Evolutionary conservation across 106 monocot species (phyloP).

Genomic region (Ottelia alismoides): DNA sequence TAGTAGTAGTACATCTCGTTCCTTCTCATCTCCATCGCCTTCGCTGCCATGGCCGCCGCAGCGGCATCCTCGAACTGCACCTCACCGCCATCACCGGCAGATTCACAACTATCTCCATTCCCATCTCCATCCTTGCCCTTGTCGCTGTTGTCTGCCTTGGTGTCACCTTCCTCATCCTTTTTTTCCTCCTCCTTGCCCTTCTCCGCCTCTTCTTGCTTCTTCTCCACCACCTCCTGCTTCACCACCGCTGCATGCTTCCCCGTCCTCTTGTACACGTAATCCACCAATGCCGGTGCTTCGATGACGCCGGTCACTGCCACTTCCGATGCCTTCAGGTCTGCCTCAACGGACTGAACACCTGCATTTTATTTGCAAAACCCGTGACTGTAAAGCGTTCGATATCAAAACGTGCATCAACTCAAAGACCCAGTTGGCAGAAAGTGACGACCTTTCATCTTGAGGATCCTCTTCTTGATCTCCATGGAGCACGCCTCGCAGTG

Average conservation of each 20-base stretch:
- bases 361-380: too few relatives aligned
- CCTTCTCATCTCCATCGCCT: conserved; percentile 23
- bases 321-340: conserved; percentile 45
- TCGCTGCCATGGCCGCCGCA: conserved; percentile 10
- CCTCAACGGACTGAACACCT: conserved; percentile 48
- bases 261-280: conserved; percentile 62
- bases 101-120: conserved; percentile 1
- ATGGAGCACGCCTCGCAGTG: too few relatives aligned
- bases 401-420: too few relatives aligned
- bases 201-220: too few relatives aligned
- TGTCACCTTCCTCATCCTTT: too few relatives aligned
- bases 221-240: conserved; percentile 40
- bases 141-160: conserved; percentile 5
- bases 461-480: too few relatives aligned
- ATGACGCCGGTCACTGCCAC: conserved; percentile 57
- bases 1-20: conserved; percentile 39
- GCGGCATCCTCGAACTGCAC: neutral
- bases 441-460: too few relatives aligned
- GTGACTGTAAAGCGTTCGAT: too few relatives aligned
- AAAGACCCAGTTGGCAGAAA: too few relatives aligned
- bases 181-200: too few relatives aligned
- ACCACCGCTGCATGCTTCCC: conserved; percentile 51
- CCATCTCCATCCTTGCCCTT: neutral
- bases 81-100: conserved; percentile 8
- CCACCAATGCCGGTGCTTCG: conserved; percentile 32